Conservation (phyloP, 805 yeast genomes). For the Ogataea methylovora region DNA sequence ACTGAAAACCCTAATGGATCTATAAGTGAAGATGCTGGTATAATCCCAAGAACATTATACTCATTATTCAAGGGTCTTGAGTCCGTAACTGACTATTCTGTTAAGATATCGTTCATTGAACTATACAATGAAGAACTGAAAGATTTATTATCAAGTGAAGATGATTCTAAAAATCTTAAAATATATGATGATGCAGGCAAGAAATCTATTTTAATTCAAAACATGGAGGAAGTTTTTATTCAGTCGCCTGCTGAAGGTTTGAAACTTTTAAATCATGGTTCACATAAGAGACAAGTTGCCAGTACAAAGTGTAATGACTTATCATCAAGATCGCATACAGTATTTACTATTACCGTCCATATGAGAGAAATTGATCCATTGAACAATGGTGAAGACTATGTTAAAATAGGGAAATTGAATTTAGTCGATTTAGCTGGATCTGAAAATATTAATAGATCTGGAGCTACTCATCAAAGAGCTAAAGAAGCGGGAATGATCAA, state of each 20-base stretch:
- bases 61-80: slow-evolving; percentile 45
- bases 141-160: slow-evolving; percentile 49
- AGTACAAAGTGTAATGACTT: slow-evolving; percentile 70
- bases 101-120: slow-evolving; percentile 76
- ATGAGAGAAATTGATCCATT: slow-evolving; percentile 41
- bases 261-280: slow-evolving; percentile 46
- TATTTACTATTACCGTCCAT: slow-evolving; percentile 61
- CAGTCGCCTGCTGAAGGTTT: slow-evolving; percentile 45
- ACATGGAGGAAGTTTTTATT: slow-evolving; percentile 48
- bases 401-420: slow-evolving; percentile 60
- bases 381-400: slow-evolving; percentile 39
- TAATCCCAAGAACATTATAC: slow-evolving; percentile 53
- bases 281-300: slow-evolving; percentile 62
- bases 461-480: slow-evolving; percentile 77
- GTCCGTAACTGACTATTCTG: slow-evolving; percentile 45
- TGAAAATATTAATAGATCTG: slow-evolving; percentile 77
- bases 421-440: slow-evolving; percentile 89
- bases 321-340: slow-evolving; percentile 76
- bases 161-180: slow-evolving; percentile 38
- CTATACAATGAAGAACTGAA: slow-evolving; percentile 80
- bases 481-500: slow-evolving; percentile 88
- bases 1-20: slow-evolving; percentile 22
- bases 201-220: slow-evolving; percentile 43
- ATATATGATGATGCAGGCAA: slow-evolving; percentile 44
- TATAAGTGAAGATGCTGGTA: slow-evolving; percentile 47